Evolutionary conservation across 129 eudicot species (phyloP).

Genomic region (Deinandra increscens): DNA sequence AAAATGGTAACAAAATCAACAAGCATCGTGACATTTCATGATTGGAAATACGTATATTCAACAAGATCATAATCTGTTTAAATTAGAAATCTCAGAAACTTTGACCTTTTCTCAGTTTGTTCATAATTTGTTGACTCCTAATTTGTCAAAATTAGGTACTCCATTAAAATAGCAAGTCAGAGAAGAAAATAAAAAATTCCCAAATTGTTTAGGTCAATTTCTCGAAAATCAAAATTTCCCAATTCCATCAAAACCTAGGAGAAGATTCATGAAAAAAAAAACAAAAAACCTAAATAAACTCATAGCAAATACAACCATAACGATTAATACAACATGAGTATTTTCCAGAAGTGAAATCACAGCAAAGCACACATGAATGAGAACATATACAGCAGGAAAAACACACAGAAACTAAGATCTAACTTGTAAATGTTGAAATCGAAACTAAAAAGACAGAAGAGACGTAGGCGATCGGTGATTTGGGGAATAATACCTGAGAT

Average conservation of each 20-base stretch:
- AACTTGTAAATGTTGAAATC: too few species aligned
- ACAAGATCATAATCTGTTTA: too few species aligned
- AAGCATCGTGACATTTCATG: neutral
- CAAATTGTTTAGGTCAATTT: neutral
- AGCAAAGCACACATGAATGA: neutral
- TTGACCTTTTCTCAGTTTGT: constrained; percentile 1
- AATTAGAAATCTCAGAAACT: neutral
- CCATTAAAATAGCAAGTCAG: neutral
- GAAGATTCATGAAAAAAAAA: neutral
- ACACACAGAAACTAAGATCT: too few species aligned
- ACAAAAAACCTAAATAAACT: neutral
- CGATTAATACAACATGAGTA: neutral
- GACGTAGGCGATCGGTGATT: neutral
- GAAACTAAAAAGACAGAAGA: neutral
- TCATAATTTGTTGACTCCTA: constrained; percentile 21
- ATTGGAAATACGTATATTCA: neutral
- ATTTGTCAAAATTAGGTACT: neutral
- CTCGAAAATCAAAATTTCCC: neutral
- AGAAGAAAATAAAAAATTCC: neutral
- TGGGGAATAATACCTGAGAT: constrained; percentile 19
- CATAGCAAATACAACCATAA: neutral
- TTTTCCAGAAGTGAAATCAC: neutral
- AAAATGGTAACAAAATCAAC: neutral
- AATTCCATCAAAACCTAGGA: neutral
- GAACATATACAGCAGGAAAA: neutral